Evolutionary conservation across 371 early-diverging fungal genomes (phyloP), one percentile per base, ranked within the genome.

Genomic region (Basidiobolus meristosporus): DNA sequence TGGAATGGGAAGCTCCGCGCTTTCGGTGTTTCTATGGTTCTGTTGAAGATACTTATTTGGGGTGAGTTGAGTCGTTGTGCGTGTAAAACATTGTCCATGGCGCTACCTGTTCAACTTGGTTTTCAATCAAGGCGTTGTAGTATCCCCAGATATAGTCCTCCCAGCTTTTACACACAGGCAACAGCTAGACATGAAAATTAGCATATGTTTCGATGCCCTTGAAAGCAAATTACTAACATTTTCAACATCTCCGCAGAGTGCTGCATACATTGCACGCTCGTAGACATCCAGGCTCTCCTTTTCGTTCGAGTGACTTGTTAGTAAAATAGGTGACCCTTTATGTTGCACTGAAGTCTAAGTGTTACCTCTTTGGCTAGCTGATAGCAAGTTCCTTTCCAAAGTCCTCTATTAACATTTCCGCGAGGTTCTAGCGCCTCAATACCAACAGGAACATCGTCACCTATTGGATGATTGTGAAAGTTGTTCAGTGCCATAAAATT

Each of bases 101-200:
- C 14, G 14, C 30, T 23, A 46, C 47, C 42, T 46, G 20, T n/a
- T 46, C 38, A 23, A 20, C 31, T 38, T 42, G 14, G 29, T 21
- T 20, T n/a, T 46, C 42, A 16, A 46, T 26, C 18, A 46, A 9
- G 15, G 26, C 42, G 28, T 41, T 35, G 38, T 42, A 46, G 33
- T 42, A 46, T 11, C 38, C 47, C 41, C 41, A 46, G 29, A 42
- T 3, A 31, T 41, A 41, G 42, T 46, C 47, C 33, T 46, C 47
- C 47, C 47, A 46, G 16, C 17, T 37, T 10, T 20, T n/a, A 28
- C 41, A 41, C n/a, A 42, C 38, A 9, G 31, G 35, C 20, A 46
- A 1, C 15, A 42, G 17, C 47, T 46, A 41, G 2, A 31, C 3
- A 34, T 6, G 18, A 7, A 34, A 34, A 16, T 7, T 7, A 34